Conservation (phyloP, 202 grass and related monocot genomes). For the Cymbopogon flexuosus region DNA sequence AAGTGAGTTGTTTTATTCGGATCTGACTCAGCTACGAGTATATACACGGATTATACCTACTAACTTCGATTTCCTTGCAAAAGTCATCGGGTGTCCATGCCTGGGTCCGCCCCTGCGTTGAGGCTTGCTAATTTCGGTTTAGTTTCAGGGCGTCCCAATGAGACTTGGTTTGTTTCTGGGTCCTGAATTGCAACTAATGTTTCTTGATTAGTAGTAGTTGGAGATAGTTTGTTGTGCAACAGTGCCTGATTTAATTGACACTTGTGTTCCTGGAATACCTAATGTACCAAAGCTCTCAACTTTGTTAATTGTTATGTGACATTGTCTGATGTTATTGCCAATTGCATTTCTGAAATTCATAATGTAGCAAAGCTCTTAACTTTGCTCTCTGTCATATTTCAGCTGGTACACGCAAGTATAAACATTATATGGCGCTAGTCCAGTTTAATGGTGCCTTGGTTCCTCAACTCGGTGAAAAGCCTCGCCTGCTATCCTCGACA, state of each 20-base stretch:
- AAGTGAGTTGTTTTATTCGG: background rate
- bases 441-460: conserved; percentile 49
- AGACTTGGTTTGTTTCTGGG: background rate
- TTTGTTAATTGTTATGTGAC: background rate
- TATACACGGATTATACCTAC: background rate
- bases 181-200: background rate
- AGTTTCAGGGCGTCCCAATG: background rate
- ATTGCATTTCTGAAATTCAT: background rate
- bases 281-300: background rate
- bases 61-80: background rate
- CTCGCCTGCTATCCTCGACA: conserved; percentile 21
- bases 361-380: background rate
- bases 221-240: background rate
- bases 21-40: background rate
- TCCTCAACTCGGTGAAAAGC: conserved; percentile 52
- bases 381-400: background rate
- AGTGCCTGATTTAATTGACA: background rate
- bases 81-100: background rate
- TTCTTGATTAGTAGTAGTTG: background rate
- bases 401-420: conserved; percentile 1
- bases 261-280: background rate
- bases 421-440: conserved; percentile 35
- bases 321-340: background rate
- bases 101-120: background rate
- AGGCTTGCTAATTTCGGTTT: background rate